Base-by-base conservation (phyloP, 176 grass and related monocot genomes). In the Juncus inflexus region DNA sequence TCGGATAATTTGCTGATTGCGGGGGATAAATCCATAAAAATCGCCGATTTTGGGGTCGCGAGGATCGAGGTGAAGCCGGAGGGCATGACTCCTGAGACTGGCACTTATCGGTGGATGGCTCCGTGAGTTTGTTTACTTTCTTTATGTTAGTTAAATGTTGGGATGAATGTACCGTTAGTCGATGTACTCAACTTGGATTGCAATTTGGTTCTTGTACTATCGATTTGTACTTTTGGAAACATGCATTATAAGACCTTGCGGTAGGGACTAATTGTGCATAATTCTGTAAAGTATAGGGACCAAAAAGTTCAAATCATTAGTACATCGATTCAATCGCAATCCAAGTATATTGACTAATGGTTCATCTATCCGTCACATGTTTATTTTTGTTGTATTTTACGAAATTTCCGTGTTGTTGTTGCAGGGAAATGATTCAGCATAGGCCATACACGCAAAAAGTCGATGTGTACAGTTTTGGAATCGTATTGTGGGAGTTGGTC, bases 401-500 rank as follows among this genome's bases (percentile, higher is more conserved):
- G 37, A 42, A 61, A 61, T 42, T 35, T 42, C 40, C 8, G 9
- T 37, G 42, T 40, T 61, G 39, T 49, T 2, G 3, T 15, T 69
- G 66, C 77, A 86, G 87, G 69, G 87, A 90, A 70, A 90, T 90
- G 87, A 90, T 86, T 69, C 87, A 90, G 69, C 87, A 90, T 62
- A 86, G 87, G 76, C 87, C 87, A 28, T 90, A 90, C 53, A 75
- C 78, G 57, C 87, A 86, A 11, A 90, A 90, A 45, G 87, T 90
- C 4, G 83, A 90, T 50, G 83, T 90, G 1, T 90, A 90, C 50
- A 90, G 87, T 76, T 90, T 90, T 59, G 87, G 83, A 14, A 90
- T 90, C 58, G 87, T 90, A 4, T 60, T 90, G 45, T 86, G 87
- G 87, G 87, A 90, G 63, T 83, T 90, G 0, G 80, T 90, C 66